These are phyloP conservation scores for Sphaerobolus stellatus DNA, from an alignment of 1,284 basidiomycete genomes.

Conservation along the genomic window DNA sequence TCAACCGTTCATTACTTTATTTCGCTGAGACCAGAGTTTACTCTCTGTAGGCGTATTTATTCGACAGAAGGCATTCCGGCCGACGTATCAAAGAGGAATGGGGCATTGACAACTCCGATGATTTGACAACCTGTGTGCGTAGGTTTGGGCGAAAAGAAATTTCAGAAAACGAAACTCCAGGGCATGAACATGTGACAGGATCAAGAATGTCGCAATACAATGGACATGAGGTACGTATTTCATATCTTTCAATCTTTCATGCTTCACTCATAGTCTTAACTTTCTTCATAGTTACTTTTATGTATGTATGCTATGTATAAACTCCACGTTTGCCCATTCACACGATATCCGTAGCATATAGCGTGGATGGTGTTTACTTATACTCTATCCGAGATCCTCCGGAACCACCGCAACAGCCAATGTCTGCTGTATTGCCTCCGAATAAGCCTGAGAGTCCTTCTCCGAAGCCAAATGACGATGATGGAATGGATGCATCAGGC, in stretches of 20 bases:
- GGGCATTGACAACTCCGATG: constrained; percentile 56
- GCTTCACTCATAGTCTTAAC: background rate
- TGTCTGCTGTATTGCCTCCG: constrained; percentile 21
- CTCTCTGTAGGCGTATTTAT: constrained; percentile 71
- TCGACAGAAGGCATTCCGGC: constrained; percentile 80
- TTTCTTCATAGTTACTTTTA: constrained; percentile 46
- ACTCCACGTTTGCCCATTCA: background rate
- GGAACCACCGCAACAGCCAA: constrained; percentile 14
- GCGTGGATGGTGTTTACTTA: constrained; percentile 75
- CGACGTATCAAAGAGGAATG: constrained; percentile 68
- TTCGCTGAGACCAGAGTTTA: background rate
- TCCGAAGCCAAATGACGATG: too few relatives aligned
- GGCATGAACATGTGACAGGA: constrained; percentile 73
- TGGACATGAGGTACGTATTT: constrained; percentile 68
- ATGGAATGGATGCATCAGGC: constrained; percentile 13
- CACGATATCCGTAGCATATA: constrained; percentile 55
- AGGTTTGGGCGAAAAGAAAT: constrained; percentile 66
- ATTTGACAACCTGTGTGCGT: constrained; percentile 78
- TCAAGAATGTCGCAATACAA: constrained; percentile 73
- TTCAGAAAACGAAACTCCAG: constrained; percentile 32
- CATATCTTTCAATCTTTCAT: constrained; percentile 5
- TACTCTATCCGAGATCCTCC: constrained; percentile 75
- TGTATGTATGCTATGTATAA: constrained; percentile 36
- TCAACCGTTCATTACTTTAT: background rate
- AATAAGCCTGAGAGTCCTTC: constrained; percentile 22